Percentiles rank a stretch among this genome's conserved stretches.
These are phyloP conservation scores for Ophiostoma piceae DNA, from an alignment of 2,329 filamentous ascomycete genomes.

Conservation along the genomic window DNA sequence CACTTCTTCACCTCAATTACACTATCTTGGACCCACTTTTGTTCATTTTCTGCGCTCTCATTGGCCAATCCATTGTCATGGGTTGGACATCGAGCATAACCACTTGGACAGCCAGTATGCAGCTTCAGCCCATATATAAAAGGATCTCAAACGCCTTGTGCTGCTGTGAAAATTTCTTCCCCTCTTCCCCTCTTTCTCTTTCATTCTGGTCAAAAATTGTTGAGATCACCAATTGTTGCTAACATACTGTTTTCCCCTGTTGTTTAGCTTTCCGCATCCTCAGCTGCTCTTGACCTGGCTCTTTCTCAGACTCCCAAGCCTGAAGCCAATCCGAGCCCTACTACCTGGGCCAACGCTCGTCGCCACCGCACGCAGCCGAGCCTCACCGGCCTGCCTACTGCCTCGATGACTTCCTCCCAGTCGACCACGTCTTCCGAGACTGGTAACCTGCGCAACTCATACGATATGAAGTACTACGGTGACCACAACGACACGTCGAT, in stretches of 20 bases:
- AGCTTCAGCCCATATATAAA: not conserved
- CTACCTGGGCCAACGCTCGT: conserved; percentile 58
- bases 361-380: conserved; percentile 65
- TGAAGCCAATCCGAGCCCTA: conserved; percentile 41
- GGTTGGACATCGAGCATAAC: not conserved
- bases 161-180: not conserved
- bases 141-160: not conserved
- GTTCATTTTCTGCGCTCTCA: not conserved
- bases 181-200: not conserved
- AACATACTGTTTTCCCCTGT: not conserved
- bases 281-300: conserved; percentile 69
- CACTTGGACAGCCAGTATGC: not conserved
- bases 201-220: not conserved
- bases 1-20: not conserved
- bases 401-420: conserved; percentile 30
- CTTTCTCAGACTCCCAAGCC: conserved; percentile 2
- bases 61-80: not conserved
- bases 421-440: conserved; percentile 39
- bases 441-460: conserved; percentile 51
- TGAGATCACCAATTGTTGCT: not conserved
- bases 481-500: conserved; percentile 42
- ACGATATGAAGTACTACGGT: conserved; percentile 51
- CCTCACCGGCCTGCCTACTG: conserved; percentile 44
- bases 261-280: conserved; percentile 67
- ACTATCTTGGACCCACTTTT: not conserved